phyloP scores from a whole-genome alignment of 2,329 filamentous ascomycete species.

The Sporothrix brunneoviolacea region DNA sequence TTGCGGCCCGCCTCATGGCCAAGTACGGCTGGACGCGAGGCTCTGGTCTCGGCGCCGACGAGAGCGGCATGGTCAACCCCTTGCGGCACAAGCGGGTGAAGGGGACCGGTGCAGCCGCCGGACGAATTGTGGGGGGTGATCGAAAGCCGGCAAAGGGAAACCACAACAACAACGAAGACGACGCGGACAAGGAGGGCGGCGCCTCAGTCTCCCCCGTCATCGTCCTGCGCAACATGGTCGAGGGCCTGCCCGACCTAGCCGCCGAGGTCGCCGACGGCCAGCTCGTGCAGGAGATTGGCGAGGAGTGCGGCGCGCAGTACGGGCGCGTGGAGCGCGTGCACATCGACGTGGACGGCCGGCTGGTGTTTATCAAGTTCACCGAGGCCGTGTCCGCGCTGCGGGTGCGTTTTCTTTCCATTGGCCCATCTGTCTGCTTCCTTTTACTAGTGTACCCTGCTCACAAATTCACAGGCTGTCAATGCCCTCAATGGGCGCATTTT shows the following conservation, averaged over 20 bases:
- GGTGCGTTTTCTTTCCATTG: slow-evolving; percentile 44
- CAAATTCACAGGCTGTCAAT: slow-evolving; percentile 82
- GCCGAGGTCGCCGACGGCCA: slow-evolving; percentile 63
- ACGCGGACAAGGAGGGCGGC: too few species aligned
- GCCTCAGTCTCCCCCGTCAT: slow-evolving; percentile 85
- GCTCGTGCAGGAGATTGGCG: slow-evolving; percentile 89
- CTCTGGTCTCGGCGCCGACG: slow-evolving; percentile 74
- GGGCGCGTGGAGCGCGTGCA: slow-evolving; percentile 75
- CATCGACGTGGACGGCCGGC: slow-evolving; percentile 56
- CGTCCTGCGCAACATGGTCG: slow-evolving; percentile 76
- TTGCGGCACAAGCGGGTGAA: slow-evolving; percentile 84
- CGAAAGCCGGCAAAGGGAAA: slow-evolving; percentile 26
- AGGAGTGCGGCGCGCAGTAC: slow-evolving; percentile 78
- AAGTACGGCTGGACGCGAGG: slow-evolving; percentile 95
- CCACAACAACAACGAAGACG: slow-evolving; percentile 16
- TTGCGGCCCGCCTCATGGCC: slow-evolving; percentile 80
- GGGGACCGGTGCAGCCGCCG: slow-evolving; percentile 60
- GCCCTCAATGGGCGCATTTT: slow-evolving; percentile 83
- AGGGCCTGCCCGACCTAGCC: slow-evolving; percentile 69
- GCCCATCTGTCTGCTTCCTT: background rate
- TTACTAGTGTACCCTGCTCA: too few species aligned
- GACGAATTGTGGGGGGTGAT: slow-evolving; percentile 71
- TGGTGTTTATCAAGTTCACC: slow-evolving; percentile 92
- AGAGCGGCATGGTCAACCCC: slow-evolving; percentile 77
- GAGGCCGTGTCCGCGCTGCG: slow-evolving; percentile 76